Base-by-base conservation (phyloP, 2,329 filamentous ascomycete species). In the Pseudogymnoascus sp. region DNA sequence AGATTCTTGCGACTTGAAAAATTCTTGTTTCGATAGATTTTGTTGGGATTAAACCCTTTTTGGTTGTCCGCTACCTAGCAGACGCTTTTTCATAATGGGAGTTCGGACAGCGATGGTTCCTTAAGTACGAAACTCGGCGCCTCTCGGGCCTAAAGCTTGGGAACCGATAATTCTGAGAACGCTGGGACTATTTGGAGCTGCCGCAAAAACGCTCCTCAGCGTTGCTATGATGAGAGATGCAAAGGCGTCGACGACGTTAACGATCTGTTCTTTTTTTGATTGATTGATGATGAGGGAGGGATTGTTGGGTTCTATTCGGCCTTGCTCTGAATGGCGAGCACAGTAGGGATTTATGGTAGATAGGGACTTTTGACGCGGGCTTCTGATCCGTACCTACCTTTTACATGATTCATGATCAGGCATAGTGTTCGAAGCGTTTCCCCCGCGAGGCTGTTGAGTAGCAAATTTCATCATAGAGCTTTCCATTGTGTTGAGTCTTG, bases 21-120 rank as follows among this genome's bases (percentile, higher is more conserved):
- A 58, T 58, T 58, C 37, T 12, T 58, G 47, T 54, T 54, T 54
- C 47, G 47, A 54, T 54, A 54, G 47, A 54, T 54, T 54, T 54
- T 54, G 47, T 54, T 54, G 28, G 28, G 47, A 20, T 54, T 54
- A 18, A 35, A 54, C 11, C 28, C 47, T 8, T 54, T 54, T 54
- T 54, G 47, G 47, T 54, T 54, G 47, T 54, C 47, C 28, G 47
- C 47, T 54, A 33, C 28, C 43, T 54, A 18, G 28, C 47, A 54
- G 28, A 54, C 28, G 28, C 28, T 20, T 54, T 54, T 54, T 54
- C 47, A 54, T 54, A 20, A 54, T 14, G 47, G 47, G 47, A 33
- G 47, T 35, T 54, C 28, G 47, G 47, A 20, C 47, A 54, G 47
- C 47, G 47, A 54, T 54, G 16, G 47, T 35, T 54, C 47, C 28